Evolutionary conservation across 441 rosid species (phyloP).

Genomic region (Isatis lusitanica): DNA sequence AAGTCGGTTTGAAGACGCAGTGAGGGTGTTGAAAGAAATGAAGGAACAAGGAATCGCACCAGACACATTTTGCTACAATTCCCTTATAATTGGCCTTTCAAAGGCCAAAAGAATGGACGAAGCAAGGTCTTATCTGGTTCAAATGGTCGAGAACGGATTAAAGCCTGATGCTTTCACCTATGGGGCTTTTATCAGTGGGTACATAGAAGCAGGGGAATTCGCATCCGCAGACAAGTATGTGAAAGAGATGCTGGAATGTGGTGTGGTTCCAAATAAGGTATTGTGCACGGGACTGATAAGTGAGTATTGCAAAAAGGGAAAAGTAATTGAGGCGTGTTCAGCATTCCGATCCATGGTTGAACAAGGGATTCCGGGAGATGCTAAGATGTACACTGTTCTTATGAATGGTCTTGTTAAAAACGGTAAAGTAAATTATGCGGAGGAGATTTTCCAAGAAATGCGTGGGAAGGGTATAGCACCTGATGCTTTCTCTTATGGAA

Average conservation of each 20-base stretch:
- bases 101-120: constrained; percentile 77
- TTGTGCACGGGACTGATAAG: constrained; percentile 55
- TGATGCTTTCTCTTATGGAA: constrained; percentile 55
- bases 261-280: constrained; percentile 59
- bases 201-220: constrained; percentile 59
- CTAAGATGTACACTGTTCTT: constrained; percentile 52
- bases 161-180: constrained; percentile 73
- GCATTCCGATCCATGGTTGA: constrained; percentile 57
- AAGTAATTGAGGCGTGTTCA: constrained; percentile 51
- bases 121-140: constrained; percentile 54
- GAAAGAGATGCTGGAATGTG: constrained; percentile 60
- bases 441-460: constrained; percentile 60
- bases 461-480: constrained; percentile 48
- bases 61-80: constrained; percentile 73
- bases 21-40: constrained; percentile 55
- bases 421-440: constrained; percentile 62
- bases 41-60: constrained; percentile 55
- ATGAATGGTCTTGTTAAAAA: constrained; percentile 63
- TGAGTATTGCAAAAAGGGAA: constrained; percentile 69
- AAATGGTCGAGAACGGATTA: constrained; percentile 61
- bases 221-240: constrained; percentile 58
- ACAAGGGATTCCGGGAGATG: constrained; percentile 51
- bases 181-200: constrained; percentile 68
- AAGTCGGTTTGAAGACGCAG: constrained; percentile 56
- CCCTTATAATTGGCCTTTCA: constrained; percentile 73